Evolutionary conservation across 371 early-diverging fungal species (phyloP), one percentile per base, ranked within the genome.

Genomic region (Circinella minor): DNA sequence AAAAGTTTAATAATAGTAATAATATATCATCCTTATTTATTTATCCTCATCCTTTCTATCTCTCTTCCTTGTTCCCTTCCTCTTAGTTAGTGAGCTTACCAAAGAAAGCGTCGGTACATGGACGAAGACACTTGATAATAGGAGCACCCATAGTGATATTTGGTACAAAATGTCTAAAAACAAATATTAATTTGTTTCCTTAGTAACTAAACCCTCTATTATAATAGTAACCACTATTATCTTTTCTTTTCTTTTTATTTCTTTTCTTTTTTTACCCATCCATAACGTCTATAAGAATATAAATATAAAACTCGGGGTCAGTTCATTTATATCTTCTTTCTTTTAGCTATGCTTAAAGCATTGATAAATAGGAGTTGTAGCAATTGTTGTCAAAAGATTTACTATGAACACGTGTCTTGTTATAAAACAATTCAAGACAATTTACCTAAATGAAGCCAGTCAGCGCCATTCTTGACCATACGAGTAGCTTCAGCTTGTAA

Each of bases 101-200:
- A 47, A 98, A 89, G 79, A 95, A 97, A 10, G 92, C 95, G 47
- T 95, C 86, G 7, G 96, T 91, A 79, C 96, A 95, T 71, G 93
- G 91, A 59, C 97, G 89, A 63, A 99, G 81, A 59, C 89, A 84
- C 69, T 93, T 87, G 72, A 99, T 93, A 61, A 99, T 91, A 37
- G 98, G 98, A 3, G 98, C 95, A 17, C 99, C 99, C 57, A 97
- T 86, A 20, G 99, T 97, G 61, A 99, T 84, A 81, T 99, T 99
- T 63, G 99, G 99, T 9, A 99, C 99, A 84, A 99, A 99, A 78
- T 99, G 98, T 17, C 98, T 95, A 59, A 67, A 34, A 20, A 34
- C 27, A 34, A 20, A 18, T 57, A 18, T 27, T 5, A 18, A 57
- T 27, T 10, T 4, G 27, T 27, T 7, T 51, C 8, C 51, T 43